Evolutionary conservation across 2,329 filamentous ascomycete genomes (phyloP).

Genomic region (Aspergillus clavatus): DNA sequence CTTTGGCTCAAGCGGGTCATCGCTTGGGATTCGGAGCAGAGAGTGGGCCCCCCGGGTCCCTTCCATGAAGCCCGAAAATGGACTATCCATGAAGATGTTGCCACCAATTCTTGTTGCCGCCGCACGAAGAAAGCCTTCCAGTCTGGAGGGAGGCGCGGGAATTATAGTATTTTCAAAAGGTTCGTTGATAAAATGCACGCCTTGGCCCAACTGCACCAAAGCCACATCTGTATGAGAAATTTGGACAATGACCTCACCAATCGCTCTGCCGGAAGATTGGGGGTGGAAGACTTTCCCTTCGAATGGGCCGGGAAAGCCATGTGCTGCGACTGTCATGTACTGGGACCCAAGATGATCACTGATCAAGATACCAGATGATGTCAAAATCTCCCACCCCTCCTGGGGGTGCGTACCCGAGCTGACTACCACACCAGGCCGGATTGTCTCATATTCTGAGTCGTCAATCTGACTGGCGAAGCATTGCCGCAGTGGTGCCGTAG

Average conservation of each 20-base stretch:
- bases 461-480: neutral
- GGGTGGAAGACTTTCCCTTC: constrained; percentile 7
- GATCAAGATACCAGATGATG: constrained; percentile 8
- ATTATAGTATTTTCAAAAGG: constrained; percentile 2
- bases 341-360: neutral
- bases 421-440: constrained; percentile 11
- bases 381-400: neutral
- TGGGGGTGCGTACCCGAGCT: constrained; percentile 2
- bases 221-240: constrained; percentile 4
- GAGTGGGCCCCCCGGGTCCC: neutral
- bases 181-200: constrained; percentile 3
- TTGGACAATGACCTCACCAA: neutral
- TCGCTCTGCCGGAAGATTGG: neutral
- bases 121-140: neutral
- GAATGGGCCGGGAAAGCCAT: constrained; percentile 2
- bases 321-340: constrained; percentile 3
- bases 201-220: constrained; percentile 1
- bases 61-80: constrained; percentile 4
- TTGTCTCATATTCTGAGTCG: constrained; percentile 4
- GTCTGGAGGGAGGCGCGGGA: neutral
- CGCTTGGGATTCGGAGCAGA: neutral
- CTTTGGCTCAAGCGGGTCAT: neutral
- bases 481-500: neutral
- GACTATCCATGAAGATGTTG: constrained; percentile 4
- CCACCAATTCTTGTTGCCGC: neutral